These are phyloP conservation scores for Zoysia pacifica DNA, from an alignment of 176 grass and related monocot species.

Conservation along the genomic window DNA sequence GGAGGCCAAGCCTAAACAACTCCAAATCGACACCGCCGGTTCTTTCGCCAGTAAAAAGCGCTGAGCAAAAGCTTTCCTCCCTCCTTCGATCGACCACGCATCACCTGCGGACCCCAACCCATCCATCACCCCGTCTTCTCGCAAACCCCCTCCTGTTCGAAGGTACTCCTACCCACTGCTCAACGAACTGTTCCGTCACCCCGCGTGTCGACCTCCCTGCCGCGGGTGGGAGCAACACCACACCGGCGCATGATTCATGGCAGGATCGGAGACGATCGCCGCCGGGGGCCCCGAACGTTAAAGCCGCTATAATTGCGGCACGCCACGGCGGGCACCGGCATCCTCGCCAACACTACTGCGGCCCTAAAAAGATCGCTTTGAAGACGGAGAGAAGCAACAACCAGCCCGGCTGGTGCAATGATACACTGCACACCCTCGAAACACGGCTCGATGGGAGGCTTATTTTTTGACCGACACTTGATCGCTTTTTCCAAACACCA, in stretches of 20 bases:
- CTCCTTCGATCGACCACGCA: too few species aligned
- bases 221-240: background rate
- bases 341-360: too few species aligned
- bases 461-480: background rate
- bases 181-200: background rate
- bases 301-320: background rate
- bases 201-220: background rate
- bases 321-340: background rate
- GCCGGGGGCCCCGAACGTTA: background rate
- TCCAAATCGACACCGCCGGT: too few species aligned
- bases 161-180: background rate
- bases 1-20: too few species aligned
- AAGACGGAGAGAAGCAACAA: slow-evolving; percentile 2
- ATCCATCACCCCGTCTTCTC: too few species aligned
- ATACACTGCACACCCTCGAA: slow-evolving; percentile 44
- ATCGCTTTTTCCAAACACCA: background rate
- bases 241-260: background rate
- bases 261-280: background rate
- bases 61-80: too few species aligned
- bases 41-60: too few species aligned
- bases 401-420: slow-evolving; percentile 19
- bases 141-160: too few species aligned
- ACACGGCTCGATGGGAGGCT: background rate
- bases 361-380: slow-evolving; percentile 20
- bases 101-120: too few species aligned